Percentiles rank a stretch among this genome's conserved stretches.
phyloP scores from a whole-genome alignment of 1,284 basidiomycete genomes.

The Hymenochaete sp. region DNA sequence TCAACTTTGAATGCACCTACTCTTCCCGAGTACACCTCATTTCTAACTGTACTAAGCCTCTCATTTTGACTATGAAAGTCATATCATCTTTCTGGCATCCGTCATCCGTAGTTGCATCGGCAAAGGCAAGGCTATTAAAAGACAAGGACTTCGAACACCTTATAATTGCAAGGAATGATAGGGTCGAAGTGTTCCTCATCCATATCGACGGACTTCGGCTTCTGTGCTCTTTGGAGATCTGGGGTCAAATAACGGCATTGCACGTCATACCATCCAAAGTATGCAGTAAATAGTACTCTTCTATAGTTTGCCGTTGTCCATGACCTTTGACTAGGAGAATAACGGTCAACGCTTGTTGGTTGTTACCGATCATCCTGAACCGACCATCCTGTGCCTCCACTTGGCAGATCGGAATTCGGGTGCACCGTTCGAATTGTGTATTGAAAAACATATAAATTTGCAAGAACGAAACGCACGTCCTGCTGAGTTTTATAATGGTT shows the following conservation, averaged over 20 bases:
- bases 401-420: conserved; percentile 32
- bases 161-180: conserved; percentile 54
- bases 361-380: conserved; percentile 65
- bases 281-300: conserved; percentile 20
- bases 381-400: conserved; percentile 28
- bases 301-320: neutral
- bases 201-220: conserved; percentile 45
- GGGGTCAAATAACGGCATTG: conserved; percentile 53
- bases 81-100: conserved; percentile 60
- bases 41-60: neutral
- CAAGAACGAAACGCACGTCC: conserved; percentile 46
- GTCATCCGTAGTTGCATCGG: conserved; percentile 53
- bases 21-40: too few relatives aligned
- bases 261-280: conserved; percentile 47
- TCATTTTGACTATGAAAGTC: conserved; percentile 47
- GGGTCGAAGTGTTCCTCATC: conserved; percentile 57
- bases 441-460: too few relatives aligned
- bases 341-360: conserved; percentile 46
- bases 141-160: conserved; percentile 47
- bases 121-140: conserved; percentile 49
- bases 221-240: conserved; percentile 51
- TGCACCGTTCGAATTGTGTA: conserved; percentile 38
- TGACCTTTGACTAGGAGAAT: conserved; percentile 31
- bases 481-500: conserved; percentile 60
- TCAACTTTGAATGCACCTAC: too few relatives aligned